These are phyloP conservation scores for Candida xyloterini DNA, from an alignment of 805 yeast species.

Conservation along the genomic window DNA sequence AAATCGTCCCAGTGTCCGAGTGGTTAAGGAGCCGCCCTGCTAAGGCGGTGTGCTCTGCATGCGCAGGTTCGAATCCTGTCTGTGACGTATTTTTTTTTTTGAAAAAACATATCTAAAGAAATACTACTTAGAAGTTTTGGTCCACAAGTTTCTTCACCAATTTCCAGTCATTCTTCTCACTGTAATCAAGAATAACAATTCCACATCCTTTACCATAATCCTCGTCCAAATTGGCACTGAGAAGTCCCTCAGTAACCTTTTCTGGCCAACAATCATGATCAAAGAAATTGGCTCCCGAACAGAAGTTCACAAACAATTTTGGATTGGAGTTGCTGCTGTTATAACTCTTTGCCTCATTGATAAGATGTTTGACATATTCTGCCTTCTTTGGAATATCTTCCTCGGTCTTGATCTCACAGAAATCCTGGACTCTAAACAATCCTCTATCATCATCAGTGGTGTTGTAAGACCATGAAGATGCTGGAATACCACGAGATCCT, in stretches of 20 bases:
- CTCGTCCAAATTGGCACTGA: too few relatives aligned
- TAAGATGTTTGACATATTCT: constrained; percentile 52
- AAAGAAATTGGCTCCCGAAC: constrained; percentile 71
- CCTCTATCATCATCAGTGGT: constrained; percentile 66
- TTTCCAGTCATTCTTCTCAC: too few relatives aligned
- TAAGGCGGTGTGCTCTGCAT: constrained; percentile 87
- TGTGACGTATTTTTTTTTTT: constrained; percentile 68
- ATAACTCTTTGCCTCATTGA: constrained; percentile 50
- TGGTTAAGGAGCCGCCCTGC: constrained; percentile 78
- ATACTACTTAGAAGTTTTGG: constrained; percentile 38
- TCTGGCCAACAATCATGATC: constrained; percentile 74
- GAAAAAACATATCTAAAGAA: too few relatives aligned
- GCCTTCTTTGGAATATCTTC: constrained; percentile 57
- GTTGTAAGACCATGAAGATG: constrained; percentile 64
- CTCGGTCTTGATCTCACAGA: constrained; percentile 55
- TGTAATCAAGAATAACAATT: too few relatives aligned
- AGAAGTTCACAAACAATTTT: constrained; percentile 67
- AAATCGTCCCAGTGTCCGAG: constrained; percentile 62
- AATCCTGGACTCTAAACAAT: constrained; percentile 64
- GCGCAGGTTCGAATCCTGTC: constrained; percentile 99
- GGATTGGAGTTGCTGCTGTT: constrained; percentile 43
- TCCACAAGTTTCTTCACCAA: constrained; percentile 32
- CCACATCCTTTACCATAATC: too few relatives aligned
- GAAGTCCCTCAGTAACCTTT: constrained; percentile 53
- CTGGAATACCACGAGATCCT: constrained; percentile 24